These are phyloP conservation scores for Daldinia bambusicola DNA, from an alignment of 495 filamentous ascomycete genomes.

Conservation along the genomic window DNA sequence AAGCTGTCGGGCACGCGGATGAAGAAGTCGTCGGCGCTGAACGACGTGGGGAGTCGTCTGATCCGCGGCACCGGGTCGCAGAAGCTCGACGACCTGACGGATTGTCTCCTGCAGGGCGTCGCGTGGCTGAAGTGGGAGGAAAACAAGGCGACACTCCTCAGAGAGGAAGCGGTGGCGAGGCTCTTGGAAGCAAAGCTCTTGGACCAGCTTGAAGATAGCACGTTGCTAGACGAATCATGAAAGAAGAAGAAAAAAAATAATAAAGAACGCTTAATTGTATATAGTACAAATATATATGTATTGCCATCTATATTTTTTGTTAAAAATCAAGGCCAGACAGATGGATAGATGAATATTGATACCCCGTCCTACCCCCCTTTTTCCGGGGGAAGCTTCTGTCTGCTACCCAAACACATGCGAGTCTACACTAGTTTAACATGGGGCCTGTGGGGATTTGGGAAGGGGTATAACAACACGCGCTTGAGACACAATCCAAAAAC, in stretches of 20 bases:
- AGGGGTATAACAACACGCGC: slow-evolving; percentile 37
- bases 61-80: slow-evolving; percentile 46
- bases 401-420: slow-evolving; percentile 18
- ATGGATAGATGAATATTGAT: slow-evolving; percentile 1
- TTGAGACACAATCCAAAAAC: slow-evolving; percentile 22
- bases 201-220: slow-evolving; percentile 12
- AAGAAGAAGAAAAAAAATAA: not conserved
- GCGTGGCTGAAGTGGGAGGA: slow-evolving; percentile 87
- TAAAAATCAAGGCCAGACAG: slow-evolving; percentile 24
- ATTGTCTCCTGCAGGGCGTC: slow-evolving; percentile 86
- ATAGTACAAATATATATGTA: slow-evolving; percentile 33
- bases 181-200: slow-evolving; percentile 33
- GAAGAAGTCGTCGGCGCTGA: slow-evolving; percentile 29
- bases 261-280: slow-evolving; percentile 37
- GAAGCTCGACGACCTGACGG: slow-evolving; percentile 92
- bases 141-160: slow-evolving; percentile 64
- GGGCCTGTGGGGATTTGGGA: slow-evolving; percentile 27
- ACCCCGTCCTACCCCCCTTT: not conserved
- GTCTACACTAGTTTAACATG: slow-evolving; percentile 15
- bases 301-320: slow-evolving; percentile 16
- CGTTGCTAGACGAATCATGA: slow-evolving; percentile 7
- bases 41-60: slow-evolving; percentile 25
- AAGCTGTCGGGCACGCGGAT: slow-evolving; percentile 50
- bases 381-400: slow-evolving; percentile 4
- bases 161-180: slow-evolving; percentile 45